phyloP scores from a whole-genome alignment of 2,329 filamentous ascomycete species.

The Botryotinia calthae region DNA sequence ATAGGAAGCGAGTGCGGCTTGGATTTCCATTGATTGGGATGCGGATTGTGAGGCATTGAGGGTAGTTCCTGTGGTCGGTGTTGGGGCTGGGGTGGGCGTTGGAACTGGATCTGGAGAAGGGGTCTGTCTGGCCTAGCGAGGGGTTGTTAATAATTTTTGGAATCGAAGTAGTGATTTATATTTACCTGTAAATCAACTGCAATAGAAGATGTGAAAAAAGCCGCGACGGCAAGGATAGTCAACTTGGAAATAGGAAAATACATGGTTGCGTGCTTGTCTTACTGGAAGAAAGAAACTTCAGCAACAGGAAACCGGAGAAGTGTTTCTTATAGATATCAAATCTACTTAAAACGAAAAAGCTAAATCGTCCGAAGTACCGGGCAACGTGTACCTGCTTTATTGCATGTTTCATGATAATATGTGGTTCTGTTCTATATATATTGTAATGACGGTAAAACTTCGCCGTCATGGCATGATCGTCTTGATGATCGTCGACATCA shows the following conservation, averaged over 20 bases:
- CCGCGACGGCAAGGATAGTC: background rate
- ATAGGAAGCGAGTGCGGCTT: background rate
- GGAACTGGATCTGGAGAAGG: background rate
- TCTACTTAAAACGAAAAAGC: background rate
- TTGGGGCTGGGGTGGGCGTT: background rate
- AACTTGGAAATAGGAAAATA: background rate
- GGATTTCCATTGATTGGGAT: background rate
- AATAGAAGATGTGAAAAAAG: background rate
- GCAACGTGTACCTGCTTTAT: background rate
- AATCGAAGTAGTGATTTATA: background rate
- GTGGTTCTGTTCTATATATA: slow-evolving; percentile 6
- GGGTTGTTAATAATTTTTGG: background rate
- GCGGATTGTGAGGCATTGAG: slow-evolving; percentile 1
- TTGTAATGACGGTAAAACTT: background rate
- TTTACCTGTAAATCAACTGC: background rate
- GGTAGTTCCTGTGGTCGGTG: background rate
- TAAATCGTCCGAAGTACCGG: background rate
- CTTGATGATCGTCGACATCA: background rate
- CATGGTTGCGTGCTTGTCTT: background rate
- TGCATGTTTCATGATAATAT: slow-evolving; percentile 5
- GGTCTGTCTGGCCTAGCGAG: background rate
- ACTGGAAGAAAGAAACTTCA: background rate
- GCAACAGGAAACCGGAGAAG: background rate
- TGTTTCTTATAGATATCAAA: background rate
- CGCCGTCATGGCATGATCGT: background rate